phyloP scores from a whole-genome alignment of 1,284 basidiomycete species.

The Microbotryum scabiosae region DNA sequence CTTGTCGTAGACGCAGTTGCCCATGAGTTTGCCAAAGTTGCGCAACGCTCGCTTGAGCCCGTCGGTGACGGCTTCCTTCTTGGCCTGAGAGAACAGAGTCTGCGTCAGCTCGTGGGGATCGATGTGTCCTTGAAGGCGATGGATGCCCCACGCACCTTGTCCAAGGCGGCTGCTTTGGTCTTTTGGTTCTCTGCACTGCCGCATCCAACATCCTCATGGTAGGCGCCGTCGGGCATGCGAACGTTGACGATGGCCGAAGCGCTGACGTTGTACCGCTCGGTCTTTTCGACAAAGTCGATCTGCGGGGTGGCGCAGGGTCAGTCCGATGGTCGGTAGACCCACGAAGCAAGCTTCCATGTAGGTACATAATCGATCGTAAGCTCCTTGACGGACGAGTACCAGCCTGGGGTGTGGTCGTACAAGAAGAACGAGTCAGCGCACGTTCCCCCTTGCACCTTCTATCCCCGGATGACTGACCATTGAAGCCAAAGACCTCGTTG shows the following conservation, averaged over 20 bases:
- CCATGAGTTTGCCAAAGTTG: constrained; percentile 87
- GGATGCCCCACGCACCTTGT: too few relatives aligned
- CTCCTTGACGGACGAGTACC: constrained; percentile 76
- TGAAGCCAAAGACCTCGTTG: constrained; percentile 97
- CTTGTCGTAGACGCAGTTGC: constrained; percentile 94
- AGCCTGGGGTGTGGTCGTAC: constrained; percentile 44
- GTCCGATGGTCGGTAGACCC: too few relatives aligned
- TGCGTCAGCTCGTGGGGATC: not conserved
- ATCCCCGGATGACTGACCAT: constrained; percentile 44
- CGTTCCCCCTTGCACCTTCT: too few relatives aligned
- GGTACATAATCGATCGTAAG: constrained; percentile 59
- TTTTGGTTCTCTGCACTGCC: constrained; percentile 76
- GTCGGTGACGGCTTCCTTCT: constrained; percentile 96
- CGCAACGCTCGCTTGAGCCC: constrained; percentile 81
- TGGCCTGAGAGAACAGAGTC: constrained; percentile 53
- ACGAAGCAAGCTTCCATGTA: not conserved
- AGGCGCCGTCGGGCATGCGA: constrained; percentile 77
- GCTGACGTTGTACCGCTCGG: constrained; percentile 59
- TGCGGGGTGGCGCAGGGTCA: constrained; percentile 6
- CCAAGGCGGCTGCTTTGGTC: constrained; percentile 74
- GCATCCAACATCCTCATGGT: constrained; percentile 88
- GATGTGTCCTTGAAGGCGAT: too few relatives aligned
- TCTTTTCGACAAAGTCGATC: constrained; percentile 61
- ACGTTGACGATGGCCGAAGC: constrained; percentile 79
- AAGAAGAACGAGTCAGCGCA: not conserved